phyloP scores from a whole-genome alignment of 305 asterid species.

The Solanum hybrid region DNA sequence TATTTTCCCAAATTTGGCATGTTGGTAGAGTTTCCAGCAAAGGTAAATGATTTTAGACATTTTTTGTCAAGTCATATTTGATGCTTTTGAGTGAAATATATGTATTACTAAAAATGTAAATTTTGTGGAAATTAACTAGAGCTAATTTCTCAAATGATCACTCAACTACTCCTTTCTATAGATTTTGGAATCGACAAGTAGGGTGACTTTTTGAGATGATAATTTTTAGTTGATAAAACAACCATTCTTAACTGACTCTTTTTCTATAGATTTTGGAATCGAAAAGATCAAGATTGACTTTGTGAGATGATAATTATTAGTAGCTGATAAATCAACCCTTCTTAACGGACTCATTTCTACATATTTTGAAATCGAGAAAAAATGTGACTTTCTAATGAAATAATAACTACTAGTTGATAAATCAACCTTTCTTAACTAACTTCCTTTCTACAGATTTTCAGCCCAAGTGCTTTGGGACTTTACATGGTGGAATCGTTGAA shows the following conservation, averaged over 20 bases:
- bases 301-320: background rate
- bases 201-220: background rate
- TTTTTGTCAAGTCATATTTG: too few species aligned
- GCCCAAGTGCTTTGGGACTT: background rate
- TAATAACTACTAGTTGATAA: too few species aligned
- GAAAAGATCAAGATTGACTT: background rate
- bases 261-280: background rate
- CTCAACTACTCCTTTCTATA: background rate
- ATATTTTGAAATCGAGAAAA: background rate
- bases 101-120: background rate
- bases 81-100: background rate
- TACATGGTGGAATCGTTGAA: background rate
- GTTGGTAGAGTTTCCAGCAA: conserved; percentile 12
- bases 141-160: background rate
- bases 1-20: background rate
- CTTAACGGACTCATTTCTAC: background rate
- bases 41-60: conserved; percentile 14
- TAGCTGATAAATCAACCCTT: background rate
- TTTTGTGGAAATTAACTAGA: background rate
- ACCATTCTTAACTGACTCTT: background rate
- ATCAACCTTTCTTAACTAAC: background rate
- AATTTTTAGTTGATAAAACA: too few species aligned
- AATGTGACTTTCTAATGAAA: too few species aligned
- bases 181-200: background rate
- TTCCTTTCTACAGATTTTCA: background rate